Base-by-base conservation (phyloP, 805 yeast genomes). In the Ogataea glucozyma region DNA sequence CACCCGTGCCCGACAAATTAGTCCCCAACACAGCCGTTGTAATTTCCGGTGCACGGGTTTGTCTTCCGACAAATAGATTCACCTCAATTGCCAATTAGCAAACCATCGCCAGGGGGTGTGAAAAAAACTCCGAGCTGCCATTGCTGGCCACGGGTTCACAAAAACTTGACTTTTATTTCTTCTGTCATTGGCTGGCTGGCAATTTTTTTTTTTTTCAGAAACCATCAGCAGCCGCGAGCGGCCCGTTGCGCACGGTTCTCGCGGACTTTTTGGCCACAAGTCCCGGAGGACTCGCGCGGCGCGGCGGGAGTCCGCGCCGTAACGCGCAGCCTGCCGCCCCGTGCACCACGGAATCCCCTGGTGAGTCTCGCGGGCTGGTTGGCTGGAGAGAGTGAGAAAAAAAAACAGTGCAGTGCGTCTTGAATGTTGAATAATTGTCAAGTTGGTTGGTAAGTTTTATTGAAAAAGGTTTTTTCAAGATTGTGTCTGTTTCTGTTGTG, bases 161-260 rank as follows among this genome's bases (percentile, higher is more conserved):
- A 14, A 23, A 13, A 31, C 48, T 48, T 52, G 53, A 52, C 56
- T 49, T 48, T 52, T 52, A 47, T 42, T 48, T 40, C 45, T 31
- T 23, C 44, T 52, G 35, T 44, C 45, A 51, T 51, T 51, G 56
- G 54, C 51, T 46, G 50, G 27, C 42, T 27, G 18, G 30, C 29
- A 33, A 44, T 41, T 31, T 34, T 46, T 45, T 45, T 40, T 27
- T 27, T 34, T 32, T 32, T 21, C 17, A 27, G 24, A 13, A 12
- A 22, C 19, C 22, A 23, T 24, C 38, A 17, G 20, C 21, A 16
- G 7, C 27, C 27, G 27, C 27, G 27, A 13, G n/a, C 6, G 27
- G 27, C 12, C 5, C 7, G n/a, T 6, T 24, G 4, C n/a, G 7
- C 21, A 21, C 20, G 11, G 19, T 30, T 30, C 11, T 30, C 20